These are phyloP conservation scores for Heritiera littoralis DNA, from an alignment of 345 rosid species.

Conservation along the genomic window DNA sequence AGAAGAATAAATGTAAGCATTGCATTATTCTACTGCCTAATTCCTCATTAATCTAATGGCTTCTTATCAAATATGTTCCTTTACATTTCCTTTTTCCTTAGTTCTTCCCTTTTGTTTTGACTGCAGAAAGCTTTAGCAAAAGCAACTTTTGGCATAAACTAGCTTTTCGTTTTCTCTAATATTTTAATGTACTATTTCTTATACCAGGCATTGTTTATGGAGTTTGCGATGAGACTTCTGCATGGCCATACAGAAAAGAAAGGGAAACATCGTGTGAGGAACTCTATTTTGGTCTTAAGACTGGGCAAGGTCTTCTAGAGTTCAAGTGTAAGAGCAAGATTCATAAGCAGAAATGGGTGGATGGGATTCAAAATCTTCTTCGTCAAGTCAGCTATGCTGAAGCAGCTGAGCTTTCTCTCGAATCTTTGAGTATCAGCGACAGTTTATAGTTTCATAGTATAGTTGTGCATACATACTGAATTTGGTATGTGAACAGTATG, in stretches of 20 bases:
- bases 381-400: constrained; percentile 56
- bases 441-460: constrained; percentile 33
- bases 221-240: constrained; percentile 72
- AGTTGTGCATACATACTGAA: constrained; percentile 17
- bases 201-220: constrained; percentile 72
- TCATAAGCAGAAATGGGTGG: constrained; percentile 93
- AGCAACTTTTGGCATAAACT: background rate
- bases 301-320: constrained; percentile 86
- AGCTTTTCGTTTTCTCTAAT: background rate
- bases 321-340: constrained; percentile 83
- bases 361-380: constrained; percentile 69
- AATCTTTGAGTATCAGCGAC: constrained; percentile 47
- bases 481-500: background rate
- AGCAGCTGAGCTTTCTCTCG: constrained; percentile 51
- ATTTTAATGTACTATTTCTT: background rate
- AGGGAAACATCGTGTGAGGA: constrained; percentile 71
- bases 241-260: constrained; percentile 87
- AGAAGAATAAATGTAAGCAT: constrained; percentile 73
- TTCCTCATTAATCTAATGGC: background rate
- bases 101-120: background rate
- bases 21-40: background rate
- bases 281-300: constrained; percentile 82
- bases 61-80: background rate
- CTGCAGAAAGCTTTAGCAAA: constrained; percentile 1
- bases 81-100: background rate